These are phyloP conservation scores for Elsinoe batatas DNA, from an alignment of 2,329 filamentous ascomycete species.

Conservation along the genomic window DNA sequence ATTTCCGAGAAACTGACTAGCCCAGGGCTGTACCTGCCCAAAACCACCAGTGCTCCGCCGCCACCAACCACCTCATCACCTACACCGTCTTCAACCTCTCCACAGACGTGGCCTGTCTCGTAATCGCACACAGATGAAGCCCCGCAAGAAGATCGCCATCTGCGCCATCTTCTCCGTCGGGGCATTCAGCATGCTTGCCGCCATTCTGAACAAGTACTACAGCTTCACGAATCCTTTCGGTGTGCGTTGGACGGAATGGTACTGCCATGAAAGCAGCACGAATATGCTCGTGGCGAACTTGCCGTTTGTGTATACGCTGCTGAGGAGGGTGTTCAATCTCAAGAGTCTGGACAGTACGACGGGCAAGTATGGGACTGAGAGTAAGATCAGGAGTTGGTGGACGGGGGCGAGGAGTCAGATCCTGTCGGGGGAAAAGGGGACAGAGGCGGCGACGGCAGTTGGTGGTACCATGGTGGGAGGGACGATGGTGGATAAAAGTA, in stretches of 20 bases:
- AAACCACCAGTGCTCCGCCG: constrained; percentile 32
- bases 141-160: constrained; percentile 44
- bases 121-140: constrained; percentile 33
- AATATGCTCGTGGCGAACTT: constrained; percentile 53
- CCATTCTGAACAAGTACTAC: constrained; percentile 53
- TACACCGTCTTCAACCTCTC: constrained; percentile 36
- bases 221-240: constrained; percentile 49
- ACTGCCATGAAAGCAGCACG: constrained; percentile 49
- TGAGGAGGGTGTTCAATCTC: constrained; percentile 14
- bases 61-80: constrained; percentile 30
- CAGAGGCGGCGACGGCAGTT: neutral
- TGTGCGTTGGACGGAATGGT: constrained; percentile 50
- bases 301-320: constrained; percentile 46
- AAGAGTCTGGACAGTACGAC: constrained; percentile 13
- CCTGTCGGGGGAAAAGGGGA: neutral
- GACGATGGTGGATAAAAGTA: neutral
- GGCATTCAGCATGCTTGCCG: constrained; percentile 46
- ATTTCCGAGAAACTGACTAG: neutral
- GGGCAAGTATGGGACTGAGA: constrained; percentile 8
- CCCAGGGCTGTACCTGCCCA: constrained; percentile 21
- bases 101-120: constrained; percentile 37
- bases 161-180: constrained; percentile 49
- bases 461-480: neutral
- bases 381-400: constrained; percentile 7
- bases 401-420: constrained; percentile 1